phyloP scores from a whole-genome alignment of 441 rosid genomes.

The Pelargonium cotyledonis region DNA sequence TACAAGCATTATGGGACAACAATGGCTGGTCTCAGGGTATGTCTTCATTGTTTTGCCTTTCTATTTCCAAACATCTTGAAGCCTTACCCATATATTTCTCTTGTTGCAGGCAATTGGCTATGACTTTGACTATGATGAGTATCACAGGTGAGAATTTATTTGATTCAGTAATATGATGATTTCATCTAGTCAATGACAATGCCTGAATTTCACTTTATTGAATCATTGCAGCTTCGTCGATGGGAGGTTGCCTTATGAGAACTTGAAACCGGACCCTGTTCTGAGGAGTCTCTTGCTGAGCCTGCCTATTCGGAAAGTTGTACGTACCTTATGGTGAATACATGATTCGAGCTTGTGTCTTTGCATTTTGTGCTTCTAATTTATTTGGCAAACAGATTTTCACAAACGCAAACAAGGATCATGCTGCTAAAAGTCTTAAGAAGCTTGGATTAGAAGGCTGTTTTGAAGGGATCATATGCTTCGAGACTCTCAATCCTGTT shows the following conservation, averaged over 20 bases:
- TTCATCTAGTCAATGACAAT: too few species aligned
- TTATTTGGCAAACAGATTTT: conserved; percentile 42
- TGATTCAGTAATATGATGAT: too few species aligned
- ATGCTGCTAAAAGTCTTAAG: conserved; percentile 51
- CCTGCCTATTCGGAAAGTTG: conserved; percentile 72
- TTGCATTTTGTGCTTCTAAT: too few species aligned
- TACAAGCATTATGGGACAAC: conserved; percentile 81
- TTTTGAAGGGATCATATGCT: conserved; percentile 65
- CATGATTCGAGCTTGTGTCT: neutral
- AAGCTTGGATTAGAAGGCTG: conserved; percentile 88
- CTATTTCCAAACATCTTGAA: too few species aligned
- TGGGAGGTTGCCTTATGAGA: conserved; percentile 72
- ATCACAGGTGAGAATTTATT: conserved; percentile 47
- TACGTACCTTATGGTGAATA: conserved; percentile 32
- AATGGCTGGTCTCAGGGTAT: conserved; percentile 86
- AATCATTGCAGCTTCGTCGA: conserved; percentile 52
- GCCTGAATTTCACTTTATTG: neutral
- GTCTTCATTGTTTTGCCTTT: too few species aligned
- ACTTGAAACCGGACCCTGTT: conserved; percentile 75
- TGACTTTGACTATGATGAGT: conserved; percentile 62
- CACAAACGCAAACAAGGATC: conserved; percentile 71
- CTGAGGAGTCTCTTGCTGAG: conserved; percentile 60
- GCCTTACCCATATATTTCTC: neutral
- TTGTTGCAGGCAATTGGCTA: conserved; percentile 67
- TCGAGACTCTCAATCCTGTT: conserved; percentile 63